Percentiles rank a stretch among this genome's conserved stretches.
Evolutionary conservation across 164 flowering plant species (phyloP).

Genomic region (Pachysandra terminalis): DNA sequence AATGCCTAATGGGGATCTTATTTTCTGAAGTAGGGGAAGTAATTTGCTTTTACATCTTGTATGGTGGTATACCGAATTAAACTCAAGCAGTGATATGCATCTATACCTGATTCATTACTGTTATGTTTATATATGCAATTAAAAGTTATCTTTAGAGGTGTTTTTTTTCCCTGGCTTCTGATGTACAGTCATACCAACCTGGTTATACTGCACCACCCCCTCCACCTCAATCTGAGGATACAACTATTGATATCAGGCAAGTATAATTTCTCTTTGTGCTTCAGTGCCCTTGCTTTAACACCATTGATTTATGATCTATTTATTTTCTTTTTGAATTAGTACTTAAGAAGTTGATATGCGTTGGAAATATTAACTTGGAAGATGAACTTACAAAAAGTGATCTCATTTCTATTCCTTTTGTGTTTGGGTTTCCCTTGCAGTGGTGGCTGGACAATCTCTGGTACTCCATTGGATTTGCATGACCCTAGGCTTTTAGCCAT

Average conservation of each 20-base stretch:
- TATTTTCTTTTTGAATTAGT: neutral
- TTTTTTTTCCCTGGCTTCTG: neutral
- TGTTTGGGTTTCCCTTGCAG: conserved; percentile 33
- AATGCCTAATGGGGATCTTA: too few species aligned
- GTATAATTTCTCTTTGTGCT: conserved; percentile 10
- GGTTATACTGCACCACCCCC: conserved; percentile 87
- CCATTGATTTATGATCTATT: neutral
- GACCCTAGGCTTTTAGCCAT: conserved; percentile 92
- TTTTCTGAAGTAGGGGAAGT: too few species aligned
- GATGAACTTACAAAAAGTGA: neutral
- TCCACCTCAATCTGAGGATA: conserved; percentile 53
- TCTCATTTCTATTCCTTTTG: neutral
- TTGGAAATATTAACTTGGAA: neutral
- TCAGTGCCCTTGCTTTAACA: neutral
- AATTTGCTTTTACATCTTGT: too few species aligned
- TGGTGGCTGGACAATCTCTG: conserved; percentile 87
- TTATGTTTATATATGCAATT: too few species aligned
- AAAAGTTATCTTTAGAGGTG: neutral
- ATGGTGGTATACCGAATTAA: too few species aligned
- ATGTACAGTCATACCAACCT: conserved; percentile 70
- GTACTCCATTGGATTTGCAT: conserved; percentile 68
- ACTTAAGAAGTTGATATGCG: neutral
- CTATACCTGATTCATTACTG: neutral
- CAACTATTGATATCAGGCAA: conserved; percentile 82
- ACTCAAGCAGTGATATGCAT: neutral